phyloP scores from a whole-genome alignment of 1,284 basidiomycete genomes.

The Mycena citricolor region DNA sequence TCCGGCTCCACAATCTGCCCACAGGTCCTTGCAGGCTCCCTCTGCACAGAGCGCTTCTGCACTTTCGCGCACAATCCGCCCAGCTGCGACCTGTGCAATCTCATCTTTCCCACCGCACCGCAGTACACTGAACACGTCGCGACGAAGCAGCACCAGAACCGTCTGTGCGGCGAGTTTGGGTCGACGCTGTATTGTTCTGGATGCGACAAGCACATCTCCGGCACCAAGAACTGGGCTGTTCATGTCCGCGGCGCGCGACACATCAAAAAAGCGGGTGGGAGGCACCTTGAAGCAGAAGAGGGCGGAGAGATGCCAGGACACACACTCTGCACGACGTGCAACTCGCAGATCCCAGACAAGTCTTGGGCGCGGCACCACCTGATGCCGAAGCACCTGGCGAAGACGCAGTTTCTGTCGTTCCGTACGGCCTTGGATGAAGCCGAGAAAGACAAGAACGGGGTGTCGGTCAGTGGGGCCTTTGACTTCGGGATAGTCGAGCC shows the following conservation, averaged over 20 bases:
- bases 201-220: constrained; percentile 31
- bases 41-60: constrained; percentile 35
- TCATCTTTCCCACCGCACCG: constrained; percentile 29
- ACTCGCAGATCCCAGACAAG: constrained; percentile 29
- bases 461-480: constrained; percentile 30
- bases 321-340: constrained; percentile 42
- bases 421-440: constrained; percentile 30
- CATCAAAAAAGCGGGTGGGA: constrained; percentile 18
- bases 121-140: constrained; percentile 32
- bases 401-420: constrained; percentile 31
- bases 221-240: constrained; percentile 28
- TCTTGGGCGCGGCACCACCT: constrained; percentile 36
- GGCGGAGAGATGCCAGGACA: constrained; percentile 28
- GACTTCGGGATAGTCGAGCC: constrained; percentile 38
- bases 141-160: constrained; percentile 28
- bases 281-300: constrained; percentile 33
- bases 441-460: constrained; percentile 34
- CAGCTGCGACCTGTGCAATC: constrained; percentile 39
- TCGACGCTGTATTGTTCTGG: constrained; percentile 30
- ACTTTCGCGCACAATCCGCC: constrained; percentile 35
- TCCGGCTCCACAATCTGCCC: constrained; percentile 35
- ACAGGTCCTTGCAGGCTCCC: constrained; percentile 33
- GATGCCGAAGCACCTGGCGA: constrained; percentile 32
- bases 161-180: constrained; percentile 23
- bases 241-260: constrained; percentile 34